These are phyloP conservation scores for Magnusiomyces sp. DNA, from an alignment of 1,139 yeast species.

Conservation along the genomic window DNA sequence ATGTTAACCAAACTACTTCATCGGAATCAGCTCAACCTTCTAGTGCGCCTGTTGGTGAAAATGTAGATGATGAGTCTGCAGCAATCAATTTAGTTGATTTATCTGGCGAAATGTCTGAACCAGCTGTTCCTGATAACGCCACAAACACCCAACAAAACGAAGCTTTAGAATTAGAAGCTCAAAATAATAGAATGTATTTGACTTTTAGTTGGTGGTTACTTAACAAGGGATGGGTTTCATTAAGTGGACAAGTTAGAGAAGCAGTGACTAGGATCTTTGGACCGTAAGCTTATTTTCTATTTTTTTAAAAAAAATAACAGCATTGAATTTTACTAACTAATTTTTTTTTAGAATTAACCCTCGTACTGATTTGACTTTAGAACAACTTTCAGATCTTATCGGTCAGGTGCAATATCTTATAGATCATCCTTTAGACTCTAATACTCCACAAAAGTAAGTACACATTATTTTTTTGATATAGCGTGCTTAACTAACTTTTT, in stretches of 20 bases:
- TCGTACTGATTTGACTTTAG: conserved; percentile 56
- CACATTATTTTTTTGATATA: background rate
- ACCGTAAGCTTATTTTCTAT: conserved; percentile 17
- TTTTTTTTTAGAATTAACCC: conserved; percentile 47
- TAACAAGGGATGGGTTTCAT: conserved; percentile 70
- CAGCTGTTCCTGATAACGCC: no score
- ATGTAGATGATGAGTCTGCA: no score
- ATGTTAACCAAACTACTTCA: no score
- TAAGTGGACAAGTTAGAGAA: conserved; percentile 46
- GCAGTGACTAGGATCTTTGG: conserved; percentile 57
- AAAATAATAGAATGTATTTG: conserved; percentile 71
- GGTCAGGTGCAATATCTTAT: conserved; percentile 37
- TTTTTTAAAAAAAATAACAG: no score
- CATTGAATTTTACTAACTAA: background rate
- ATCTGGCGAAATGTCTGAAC: conserved; percentile 24
- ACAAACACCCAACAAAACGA: no score
- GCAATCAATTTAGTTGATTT: no score
- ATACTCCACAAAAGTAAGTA: conserved; percentile 5
- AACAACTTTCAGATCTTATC: conserved; percentile 47
- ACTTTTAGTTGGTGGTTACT: conserved; percentile 92
- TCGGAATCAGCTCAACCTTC: background rate
- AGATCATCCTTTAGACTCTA: conserved; percentile 26
- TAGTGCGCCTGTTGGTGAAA: background rate
- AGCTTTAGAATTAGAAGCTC: conserved; percentile 24
- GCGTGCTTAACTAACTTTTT: background rate